Conservation (phyloP, 2,329 filamentous ascomycete species). For the Catunica adiposa region DNA sequence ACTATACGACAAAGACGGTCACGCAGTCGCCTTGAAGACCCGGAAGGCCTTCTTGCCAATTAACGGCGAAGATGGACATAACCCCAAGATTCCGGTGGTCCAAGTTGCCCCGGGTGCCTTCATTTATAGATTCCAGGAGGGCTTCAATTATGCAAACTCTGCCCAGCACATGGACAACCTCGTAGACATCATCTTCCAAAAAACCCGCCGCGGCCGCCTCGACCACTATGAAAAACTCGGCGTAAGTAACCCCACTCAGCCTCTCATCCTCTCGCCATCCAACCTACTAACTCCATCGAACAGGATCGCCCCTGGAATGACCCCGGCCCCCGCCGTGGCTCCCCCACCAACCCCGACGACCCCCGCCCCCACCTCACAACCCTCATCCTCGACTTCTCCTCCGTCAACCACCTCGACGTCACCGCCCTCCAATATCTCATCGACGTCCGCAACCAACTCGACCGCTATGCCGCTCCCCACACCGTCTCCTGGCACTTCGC, state of each 20-base stretch:
- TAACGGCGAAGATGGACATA: slow-evolving; percentile 33
- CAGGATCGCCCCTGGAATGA: slow-evolving; percentile 41
- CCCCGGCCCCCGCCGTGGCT: slow-evolving; percentile 25
- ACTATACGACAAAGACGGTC: slow-evolving; percentile 9
- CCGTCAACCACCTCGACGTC: slow-evolving; percentile 40
- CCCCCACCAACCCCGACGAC: slow-evolving; percentile 20
- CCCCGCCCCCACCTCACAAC: slow-evolving; percentile 33
- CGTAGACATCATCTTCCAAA: slow-evolving; percentile 28
- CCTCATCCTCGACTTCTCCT: slow-evolving; percentile 40
- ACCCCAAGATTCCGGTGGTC: slow-evolving; percentile 29
- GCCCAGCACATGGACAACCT: slow-evolving; percentile 34
- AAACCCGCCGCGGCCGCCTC: slow-evolving; percentile 30
- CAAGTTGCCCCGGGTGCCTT: slow-evolving; percentile 37
- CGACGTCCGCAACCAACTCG: slow-evolving; percentile 37
- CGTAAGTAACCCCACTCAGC: slow-evolving; percentile 20
- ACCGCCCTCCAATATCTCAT: slow-evolving; percentile 41
- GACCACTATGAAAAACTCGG: slow-evolving; percentile 30
- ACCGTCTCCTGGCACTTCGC: slow-evolving; percentile 38
- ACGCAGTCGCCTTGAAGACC: slow-evolving; percentile 6
- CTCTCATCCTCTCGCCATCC: neutral
- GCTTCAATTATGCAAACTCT: slow-evolving; percentile 41
- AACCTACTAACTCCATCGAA: slow-evolving; percentile 1
- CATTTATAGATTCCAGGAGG: slow-evolving; percentile 37
- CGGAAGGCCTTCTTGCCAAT: slow-evolving; percentile 29
- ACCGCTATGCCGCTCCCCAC: slow-evolving; percentile 33